These are phyloP conservation scores for Leptodermis oblonga DNA, from an alignment of 257 asterid species.

Conservation along the genomic window DNA sequence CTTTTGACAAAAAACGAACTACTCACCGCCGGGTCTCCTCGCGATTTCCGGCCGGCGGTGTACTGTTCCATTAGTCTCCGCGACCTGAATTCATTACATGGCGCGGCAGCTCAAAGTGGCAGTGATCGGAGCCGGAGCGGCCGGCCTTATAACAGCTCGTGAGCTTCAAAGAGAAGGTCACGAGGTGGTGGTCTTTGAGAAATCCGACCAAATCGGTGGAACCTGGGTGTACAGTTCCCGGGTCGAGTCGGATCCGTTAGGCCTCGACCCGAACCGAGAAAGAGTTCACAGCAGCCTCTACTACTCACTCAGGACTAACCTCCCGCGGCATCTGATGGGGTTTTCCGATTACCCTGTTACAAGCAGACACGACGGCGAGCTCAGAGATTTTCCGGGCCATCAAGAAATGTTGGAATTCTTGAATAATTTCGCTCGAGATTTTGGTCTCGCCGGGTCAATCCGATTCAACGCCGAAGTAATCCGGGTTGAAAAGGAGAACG, in stretches of 20 bases:
- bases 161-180: slow-evolving; percentile 42
- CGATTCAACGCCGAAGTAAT: slow-evolving; percentile 38
- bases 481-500: slow-evolving; percentile 37
- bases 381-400: slow-evolving; percentile 14
- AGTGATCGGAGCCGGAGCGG: slow-evolving; percentile 54
- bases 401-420: slow-evolving; percentile 20
- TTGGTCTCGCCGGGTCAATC: slow-evolving; percentile 38
- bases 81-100: slow-evolving; percentile 2
- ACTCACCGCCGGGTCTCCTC: too few species aligned
- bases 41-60: too few species aligned
- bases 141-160: slow-evolving; percentile 43
- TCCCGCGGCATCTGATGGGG: slow-evolving; percentile 13
- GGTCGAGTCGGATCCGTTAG: slow-evolving; percentile 15
- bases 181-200: slow-evolving; percentile 36
- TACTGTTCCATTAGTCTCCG: neutral
- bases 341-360: slow-evolving; percentile 17
- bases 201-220: slow-evolving; percentile 26
- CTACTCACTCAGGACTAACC: slow-evolving; percentile 12
- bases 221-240: slow-evolving; percentile 14
- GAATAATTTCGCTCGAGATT: slow-evolving; percentile 38
- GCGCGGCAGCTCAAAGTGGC: slow-evolving; percentile 35
- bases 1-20: too few species aligned
- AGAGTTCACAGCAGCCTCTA: slow-evolving; percentile 21
- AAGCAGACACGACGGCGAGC: neutral
- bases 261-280: slow-evolving; percentile 14